Percentiles rank a stretch among this genome's conserved stretches.
Evolutionary conservation across 306 rosid species (phyloP).

Genomic region (Pueraria montana): DNA sequence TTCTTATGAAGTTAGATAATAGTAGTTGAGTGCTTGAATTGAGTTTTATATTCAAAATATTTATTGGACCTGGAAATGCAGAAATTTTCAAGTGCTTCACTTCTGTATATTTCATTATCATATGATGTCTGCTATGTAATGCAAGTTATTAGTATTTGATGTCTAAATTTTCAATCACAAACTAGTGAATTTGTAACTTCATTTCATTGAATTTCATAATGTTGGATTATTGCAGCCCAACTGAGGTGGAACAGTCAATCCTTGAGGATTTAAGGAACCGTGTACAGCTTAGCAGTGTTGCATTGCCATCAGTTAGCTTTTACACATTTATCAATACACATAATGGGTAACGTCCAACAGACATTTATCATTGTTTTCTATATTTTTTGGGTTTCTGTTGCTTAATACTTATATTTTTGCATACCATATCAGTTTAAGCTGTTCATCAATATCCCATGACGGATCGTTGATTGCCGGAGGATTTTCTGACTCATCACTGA

Average conservation of each 20-base stretch:
- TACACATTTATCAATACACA: constrained; percentile 91
- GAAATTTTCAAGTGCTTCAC: constrained; percentile 33
- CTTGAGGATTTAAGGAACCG: constrained; percentile 97
- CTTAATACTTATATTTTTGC: constrained; percentile 44
- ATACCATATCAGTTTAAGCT: constrained; percentile 74
- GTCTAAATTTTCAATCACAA: constrained; percentile 1
- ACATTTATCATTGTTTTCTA: constrained; percentile 33
- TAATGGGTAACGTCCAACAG: constrained; percentile 67
- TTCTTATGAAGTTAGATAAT: background rate
- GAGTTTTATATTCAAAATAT: background rate
- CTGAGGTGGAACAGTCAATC: constrained; percentile 92
- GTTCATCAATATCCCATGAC: constrained; percentile 91
- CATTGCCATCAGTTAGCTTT: constrained; percentile 94
- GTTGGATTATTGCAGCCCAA: constrained; percentile 68
- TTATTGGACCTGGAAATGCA: background rate
- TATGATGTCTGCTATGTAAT: constrained; percentile 31
- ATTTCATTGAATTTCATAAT: constrained; percentile 34
- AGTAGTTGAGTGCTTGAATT: background rate
- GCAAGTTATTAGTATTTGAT: constrained; percentile 23
- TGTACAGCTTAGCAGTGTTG: constrained; percentile 90
- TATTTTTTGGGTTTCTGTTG: constrained; percentile 37
- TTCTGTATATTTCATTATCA: constrained; percentile 27
- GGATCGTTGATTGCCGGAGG: constrained; percentile 98
- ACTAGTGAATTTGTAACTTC: background rate
- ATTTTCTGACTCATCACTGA: constrained; percentile 92